Base-by-base conservation (phyloP, 208 protist species). In the Phytomonas francai region DNA sequence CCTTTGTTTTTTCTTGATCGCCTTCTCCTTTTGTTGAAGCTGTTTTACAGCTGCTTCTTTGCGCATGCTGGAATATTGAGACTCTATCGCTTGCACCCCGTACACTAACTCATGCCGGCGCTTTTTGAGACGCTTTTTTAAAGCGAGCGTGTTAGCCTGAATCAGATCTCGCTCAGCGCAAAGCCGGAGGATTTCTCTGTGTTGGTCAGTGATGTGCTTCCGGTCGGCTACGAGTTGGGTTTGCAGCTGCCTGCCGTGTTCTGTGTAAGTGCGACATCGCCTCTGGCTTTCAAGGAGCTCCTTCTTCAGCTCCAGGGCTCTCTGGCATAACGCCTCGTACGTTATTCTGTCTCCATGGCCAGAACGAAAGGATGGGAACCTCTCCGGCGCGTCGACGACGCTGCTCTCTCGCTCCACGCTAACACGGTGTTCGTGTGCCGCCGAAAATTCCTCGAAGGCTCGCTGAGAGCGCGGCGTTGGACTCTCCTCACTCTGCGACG, bases 71-170 rank as follows among this genome's bases (percentile, higher is more conserved):
- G 68, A 76, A 56, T 87, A 74, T 12, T 69, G 77, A 3, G 79
- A 83, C 65, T 79, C 75, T 25, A 94, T 74, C 36, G 86, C 82
- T 2, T 67, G 64, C 7, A 76, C 72, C 11, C 84, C 89, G 68
- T 94, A 91, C 9, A 42, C 60, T 32, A 94, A 79, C 34, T 94
- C 89, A 58, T 82, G 86, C 66, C 83, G 77, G 28, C 86, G 79
- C 73, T 91, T 92, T 45, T 76, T 65, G 28, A 94, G 63, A 32
- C 67, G 60, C 14, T 54, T 67, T 27, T 59, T 68, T 54, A 74
- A 61, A 22, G 22, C 51, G 22, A 61, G 75, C 8, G 83, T 73
- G 12, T 49, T 51, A 22, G 51, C 67, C 28, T 66, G 30, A 12
- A 91, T 76, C 14, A 14, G 12, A 30, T 84, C 80, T 27, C 68